Conservation (phyloP, 2,329 filamentous ascomycete species). For the Rachicladosporium sp. region DNA sequence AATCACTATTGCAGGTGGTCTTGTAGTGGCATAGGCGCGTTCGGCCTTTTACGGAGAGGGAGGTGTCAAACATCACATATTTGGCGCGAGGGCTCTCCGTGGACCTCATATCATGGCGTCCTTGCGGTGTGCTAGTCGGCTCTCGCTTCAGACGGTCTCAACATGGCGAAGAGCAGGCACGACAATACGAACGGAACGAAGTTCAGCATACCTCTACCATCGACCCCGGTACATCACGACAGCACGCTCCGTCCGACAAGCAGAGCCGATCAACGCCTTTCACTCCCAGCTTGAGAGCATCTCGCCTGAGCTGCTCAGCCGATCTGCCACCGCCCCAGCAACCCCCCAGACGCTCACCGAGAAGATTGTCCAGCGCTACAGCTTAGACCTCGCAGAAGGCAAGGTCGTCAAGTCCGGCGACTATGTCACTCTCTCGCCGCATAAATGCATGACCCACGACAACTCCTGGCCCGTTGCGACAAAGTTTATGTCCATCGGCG, state of each 20-base stretch:
- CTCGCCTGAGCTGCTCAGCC: constrained; percentile 60
- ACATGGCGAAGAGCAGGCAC: neutral
- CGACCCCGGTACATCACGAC: constrained; percentile 18
- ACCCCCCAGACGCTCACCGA: constrained; percentile 73
- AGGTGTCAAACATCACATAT: no score
- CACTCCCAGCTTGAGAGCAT: constrained; percentile 51
- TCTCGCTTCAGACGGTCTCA: neutral
- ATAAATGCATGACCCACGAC: constrained; percentile 76
- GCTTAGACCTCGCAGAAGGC: constrained; percentile 59
- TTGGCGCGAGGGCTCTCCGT: no score
- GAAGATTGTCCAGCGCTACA: constrained; percentile 78
- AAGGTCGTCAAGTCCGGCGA: constrained; percentile 70
- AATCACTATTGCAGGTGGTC: no score
- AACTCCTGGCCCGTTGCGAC: constrained; percentile 64
- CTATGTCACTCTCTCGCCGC: constrained; percentile 65
- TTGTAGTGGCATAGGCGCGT: no score
- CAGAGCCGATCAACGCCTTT: constrained; percentile 42
- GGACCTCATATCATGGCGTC: no score
- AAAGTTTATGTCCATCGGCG: constrained; percentile 77
- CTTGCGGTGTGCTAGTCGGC: no score
- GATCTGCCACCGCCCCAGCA: constrained; percentile 36
- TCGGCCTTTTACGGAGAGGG: no score
- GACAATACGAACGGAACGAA: neutral
- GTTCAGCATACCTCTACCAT: constrained; percentile 9
- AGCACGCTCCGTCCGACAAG: constrained; percentile 12